A percentile compares a stretch with the other conserved stretches of the same genome.
Conservation (phyloP, 2,329 filamentous ascomycete genomes). For the Colletotrichum noveboracense region DNA sequence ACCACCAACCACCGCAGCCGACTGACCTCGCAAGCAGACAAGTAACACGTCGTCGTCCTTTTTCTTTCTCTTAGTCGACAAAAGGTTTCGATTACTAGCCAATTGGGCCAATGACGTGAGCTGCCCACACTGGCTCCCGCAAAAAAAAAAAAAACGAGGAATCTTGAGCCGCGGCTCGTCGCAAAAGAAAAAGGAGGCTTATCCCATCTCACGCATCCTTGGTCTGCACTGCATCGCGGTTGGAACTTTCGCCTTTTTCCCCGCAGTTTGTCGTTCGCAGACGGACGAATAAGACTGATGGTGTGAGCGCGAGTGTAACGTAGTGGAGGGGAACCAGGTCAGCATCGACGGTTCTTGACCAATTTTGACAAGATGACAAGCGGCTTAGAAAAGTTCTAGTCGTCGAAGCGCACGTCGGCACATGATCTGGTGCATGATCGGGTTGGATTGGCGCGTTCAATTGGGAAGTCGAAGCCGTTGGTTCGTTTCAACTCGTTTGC, state of each 20-base stretch:
- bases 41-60: not conserved
- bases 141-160: not conserved
- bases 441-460: not conserved
- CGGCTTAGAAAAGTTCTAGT: not conserved
- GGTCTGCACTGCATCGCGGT: not conserved
- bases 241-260: constrained; percentile 13
- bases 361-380: not conserved
- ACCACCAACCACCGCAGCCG: not conserved
- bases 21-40: not conserved
- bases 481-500: not conserved
- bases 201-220: not conserved
- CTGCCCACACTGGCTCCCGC: not conserved
- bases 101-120: not conserved
- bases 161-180: not conserved
- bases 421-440: not conserved
- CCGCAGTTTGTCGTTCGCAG: constrained; percentile 7
- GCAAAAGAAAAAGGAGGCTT: not conserved
- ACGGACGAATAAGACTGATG: constrained; percentile 13
- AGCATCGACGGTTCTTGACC: constrained; percentile 3
- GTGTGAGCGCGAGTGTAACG: constrained; percentile 10
- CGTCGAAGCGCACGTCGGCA: constrained; percentile 3
- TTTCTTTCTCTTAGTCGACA: not conserved
- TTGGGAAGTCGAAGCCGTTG: not conserved
- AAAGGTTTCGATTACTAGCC: not conserved
- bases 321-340: constrained; percentile 10